Evolutionary conservation across 2,329 filamentous ascomycete species (phyloP), one percentile per base, ranked within the genome.

Genomic region (Neobulgaria alba): DNA sequence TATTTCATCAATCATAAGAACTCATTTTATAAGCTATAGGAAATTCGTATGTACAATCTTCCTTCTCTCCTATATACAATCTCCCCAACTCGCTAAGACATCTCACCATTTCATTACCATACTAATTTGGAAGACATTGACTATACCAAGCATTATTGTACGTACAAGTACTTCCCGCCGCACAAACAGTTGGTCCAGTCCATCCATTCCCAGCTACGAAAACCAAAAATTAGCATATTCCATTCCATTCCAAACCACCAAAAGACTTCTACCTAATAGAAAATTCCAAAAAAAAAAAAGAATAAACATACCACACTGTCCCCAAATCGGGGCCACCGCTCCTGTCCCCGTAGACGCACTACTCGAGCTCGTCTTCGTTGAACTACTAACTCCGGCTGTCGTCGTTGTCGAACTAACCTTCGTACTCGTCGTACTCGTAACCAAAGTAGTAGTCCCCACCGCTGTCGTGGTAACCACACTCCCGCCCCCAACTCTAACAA

Each of bases 41-140:
- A n/a, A n/a, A n/a, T n/a, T n/a, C n/a, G n/a, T n/a, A n/a, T 26
- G 23, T 12, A 26, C 23, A 26, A 7, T 26, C 12, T 26, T 12
- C 23, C 23, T 26, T 12, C 23, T 12, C 12, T 26, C 23, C 12
- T 26, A 26, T 26, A 26, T 26, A 26, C 23, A 26, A 26, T 26
- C 23, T 12, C 23, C 23, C 23, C 23, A 26, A 26, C 23, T 26
- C 12, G 23, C 23, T 26, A 26, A 7, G 23, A 26, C 23, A 7
- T 26, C 12, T 26, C 23, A 7, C 23, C n/a, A n/a, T n/a, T n/a
- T n/a, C n/a, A n/a, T n/a, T n/a, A n/a, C n/a, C n/a, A n/a, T n/a
- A n/a, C n/a, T n/a, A 26, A 12, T 26, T 26, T 7, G 17, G 33
- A 18, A 46, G 47, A 35, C 48, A 41, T 17, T 41, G 38, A 12